Conservation (phyloP, 108 stramenopile species). For the Fistulifera solaris region DNA sequence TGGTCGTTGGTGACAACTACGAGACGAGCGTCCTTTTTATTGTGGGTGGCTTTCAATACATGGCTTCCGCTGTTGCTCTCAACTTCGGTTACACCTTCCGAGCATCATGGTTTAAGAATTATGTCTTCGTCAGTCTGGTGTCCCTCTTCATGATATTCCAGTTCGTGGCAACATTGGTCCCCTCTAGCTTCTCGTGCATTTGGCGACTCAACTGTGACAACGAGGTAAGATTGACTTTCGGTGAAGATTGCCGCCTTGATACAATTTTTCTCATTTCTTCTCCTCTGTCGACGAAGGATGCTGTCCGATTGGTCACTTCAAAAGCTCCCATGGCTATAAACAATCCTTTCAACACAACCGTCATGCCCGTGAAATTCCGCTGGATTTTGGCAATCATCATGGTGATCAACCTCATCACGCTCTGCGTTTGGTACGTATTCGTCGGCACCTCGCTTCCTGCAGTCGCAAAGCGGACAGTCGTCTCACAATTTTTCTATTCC, state of each 20-base stretch:
- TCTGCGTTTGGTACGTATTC: conserved; percentile 40
- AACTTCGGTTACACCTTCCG: conserved; percentile 49
- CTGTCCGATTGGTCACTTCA: conserved; percentile 19
- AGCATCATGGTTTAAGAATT: conserved; percentile 30
- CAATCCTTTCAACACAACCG: conserved; percentile 44
- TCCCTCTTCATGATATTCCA: conserved; percentile 19
- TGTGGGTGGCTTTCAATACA: conserved; percentile 50
- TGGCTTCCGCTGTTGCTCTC: conserved; percentile 40
- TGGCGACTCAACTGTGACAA: conserved; percentile 56
- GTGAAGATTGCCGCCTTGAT: too few species aligned
- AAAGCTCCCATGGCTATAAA: conserved; percentile 21
- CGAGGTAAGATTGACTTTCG: conserved; percentile 6
- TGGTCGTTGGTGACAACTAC: conserved; percentile 48
- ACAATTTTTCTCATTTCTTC: neutral
- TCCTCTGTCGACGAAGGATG: conserved; percentile 10
- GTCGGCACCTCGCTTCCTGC: conserved; percentile 9
- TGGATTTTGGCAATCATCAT: conserved; percentile 35
- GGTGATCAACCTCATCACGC: conserved; percentile 31
- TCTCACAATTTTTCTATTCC: neutral
- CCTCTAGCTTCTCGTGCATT: conserved; percentile 34
- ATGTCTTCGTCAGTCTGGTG: conserved; percentile 33
- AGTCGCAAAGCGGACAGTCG: neutral
- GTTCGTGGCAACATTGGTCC: conserved; percentile 19
- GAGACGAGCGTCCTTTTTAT: conserved; percentile 44
- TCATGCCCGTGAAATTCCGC: conserved; percentile 49